Evolutionary conservation across 2,329 filamentous ascomycete species (phyloP).

Genomic region (Neonectria punicea): DNA sequence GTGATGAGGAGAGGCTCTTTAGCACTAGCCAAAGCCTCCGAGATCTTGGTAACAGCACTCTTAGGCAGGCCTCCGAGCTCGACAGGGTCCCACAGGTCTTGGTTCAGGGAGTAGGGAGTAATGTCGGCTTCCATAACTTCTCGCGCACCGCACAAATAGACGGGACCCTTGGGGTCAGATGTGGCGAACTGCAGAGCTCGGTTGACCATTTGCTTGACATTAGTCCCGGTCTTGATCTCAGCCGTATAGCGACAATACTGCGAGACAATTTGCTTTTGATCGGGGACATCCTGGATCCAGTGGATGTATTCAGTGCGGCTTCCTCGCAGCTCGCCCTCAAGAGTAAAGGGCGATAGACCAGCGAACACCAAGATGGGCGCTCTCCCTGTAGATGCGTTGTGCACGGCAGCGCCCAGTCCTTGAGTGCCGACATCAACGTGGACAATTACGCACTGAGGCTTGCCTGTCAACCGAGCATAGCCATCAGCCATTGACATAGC

Average conservation of each 20-base stretch:
- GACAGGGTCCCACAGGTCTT: constrained; percentile 76
- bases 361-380: constrained; percentile 83
- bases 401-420: constrained; percentile 79
- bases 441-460: constrained; percentile 81
- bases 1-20: constrained; percentile 76
- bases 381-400: constrained; percentile 80
- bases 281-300: constrained; percentile 86
- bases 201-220: constrained; percentile 90
- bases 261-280: constrained; percentile 81
- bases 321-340: constrained; percentile 80
- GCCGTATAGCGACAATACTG: constrained; percentile 88
- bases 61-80: constrained; percentile 69
- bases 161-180: constrained; percentile 80
- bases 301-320: constrained; percentile 87
- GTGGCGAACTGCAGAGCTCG: constrained; percentile 84
- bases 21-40: constrained; percentile 70
- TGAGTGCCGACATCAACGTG: constrained; percentile 88
- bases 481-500: constrained; percentile 87
- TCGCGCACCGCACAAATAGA: constrained; percentile 80
- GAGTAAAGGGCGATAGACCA: constrained; percentile 79
- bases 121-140: constrained; percentile 91
- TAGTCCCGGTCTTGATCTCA: constrained; percentile 85
- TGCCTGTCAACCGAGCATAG: constrained; percentile 76
- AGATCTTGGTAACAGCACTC: constrained; percentile 66
- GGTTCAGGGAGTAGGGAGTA: constrained; percentile 74